These are phyloP conservation scores for Leptographium lundbergii DNA, from an alignment of 2,329 filamentous ascomycete genomes.

Conservation along the genomic window DNA sequence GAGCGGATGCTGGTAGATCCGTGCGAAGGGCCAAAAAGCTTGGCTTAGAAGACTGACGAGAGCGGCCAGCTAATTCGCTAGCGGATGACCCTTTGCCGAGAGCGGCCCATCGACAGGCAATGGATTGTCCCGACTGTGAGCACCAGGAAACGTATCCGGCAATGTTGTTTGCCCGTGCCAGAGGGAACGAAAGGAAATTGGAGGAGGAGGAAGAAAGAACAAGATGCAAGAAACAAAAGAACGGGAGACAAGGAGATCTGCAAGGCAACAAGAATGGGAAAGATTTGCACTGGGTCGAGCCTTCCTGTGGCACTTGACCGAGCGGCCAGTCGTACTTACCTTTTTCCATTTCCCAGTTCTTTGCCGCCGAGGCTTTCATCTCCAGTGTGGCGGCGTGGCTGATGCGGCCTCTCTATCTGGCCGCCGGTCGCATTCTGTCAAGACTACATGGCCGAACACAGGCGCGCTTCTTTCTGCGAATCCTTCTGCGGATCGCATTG, in stretches of 20 bases:
- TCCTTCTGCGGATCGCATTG: too few relatives aligned
- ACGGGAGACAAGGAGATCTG: not conserved
- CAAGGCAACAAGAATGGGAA: not conserved
- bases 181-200: not conserved
- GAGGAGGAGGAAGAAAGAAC: not conserved
- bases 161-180: not conserved
- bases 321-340: not conserved
- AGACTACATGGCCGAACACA: too few relatives aligned
- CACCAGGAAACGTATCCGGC: too few relatives aligned
- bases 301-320: not conserved
- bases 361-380: not conserved
- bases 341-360: not conserved
- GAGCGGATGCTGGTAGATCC: not conserved
- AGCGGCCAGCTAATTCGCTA: not conserved
- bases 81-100: not conserved
- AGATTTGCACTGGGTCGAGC: not conserved
- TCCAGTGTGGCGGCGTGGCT: not conserved
- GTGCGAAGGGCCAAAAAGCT: not conserved
- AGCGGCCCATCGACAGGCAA: not conserved
- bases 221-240: not conserved
- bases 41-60: not conserved
- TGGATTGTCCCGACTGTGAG: not conserved
- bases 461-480: too few relatives aligned
- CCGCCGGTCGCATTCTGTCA: not conserved
- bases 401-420: not conserved